Conservation (phyloP, 306 rosid species). For the Trifolium dubium region DNA sequence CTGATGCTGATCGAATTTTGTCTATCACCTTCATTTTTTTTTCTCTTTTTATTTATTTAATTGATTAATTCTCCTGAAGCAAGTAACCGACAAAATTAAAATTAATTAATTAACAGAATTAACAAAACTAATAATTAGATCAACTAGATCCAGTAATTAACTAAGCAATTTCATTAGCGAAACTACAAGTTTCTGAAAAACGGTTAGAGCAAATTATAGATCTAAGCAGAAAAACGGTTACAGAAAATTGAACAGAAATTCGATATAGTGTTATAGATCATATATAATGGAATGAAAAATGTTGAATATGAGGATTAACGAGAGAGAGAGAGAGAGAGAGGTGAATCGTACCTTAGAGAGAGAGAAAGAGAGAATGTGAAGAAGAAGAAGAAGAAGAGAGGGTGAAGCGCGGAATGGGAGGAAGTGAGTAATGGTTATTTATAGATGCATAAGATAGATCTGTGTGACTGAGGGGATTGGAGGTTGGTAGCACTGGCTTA, state of each 20-base stretch:
- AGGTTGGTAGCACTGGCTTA: constrained; percentile 36
- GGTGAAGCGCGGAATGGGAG: constrained; percentile 11
- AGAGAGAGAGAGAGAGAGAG: constrained; percentile 19
- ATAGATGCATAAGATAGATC: constrained; percentile 36
- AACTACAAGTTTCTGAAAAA: not conserved
- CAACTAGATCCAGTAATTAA: constrained; percentile 35
- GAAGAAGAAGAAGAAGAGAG: constrained; percentile 15
- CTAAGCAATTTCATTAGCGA: not conserved
- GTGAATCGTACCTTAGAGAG: constrained; percentile 20
- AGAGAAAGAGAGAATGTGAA: not conserved
- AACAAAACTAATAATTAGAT: not conserved
- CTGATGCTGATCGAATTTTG: constrained; percentile 61
- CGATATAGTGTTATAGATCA: constrained; percentile 6
- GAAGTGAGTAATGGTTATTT: constrained; percentile 7
- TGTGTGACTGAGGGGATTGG: constrained; percentile 23
- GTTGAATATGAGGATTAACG: not conserved
- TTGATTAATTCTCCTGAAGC: constrained; percentile 3
- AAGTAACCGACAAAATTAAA: constrained; percentile 29
- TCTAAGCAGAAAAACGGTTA: constrained; percentile 6
- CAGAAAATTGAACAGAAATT: not conserved
- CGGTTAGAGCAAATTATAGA: not conserved
- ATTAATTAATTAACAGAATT: not conserved
- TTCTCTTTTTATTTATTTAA: not conserved
- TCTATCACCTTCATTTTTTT: constrained; percentile 82
- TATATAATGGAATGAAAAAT: not conserved